These are phyloP conservation scores for Paramyrothecium sp. DNA, from an alignment of 2,329 filamentous ascomycete species.

Conservation along the genomic window DNA sequence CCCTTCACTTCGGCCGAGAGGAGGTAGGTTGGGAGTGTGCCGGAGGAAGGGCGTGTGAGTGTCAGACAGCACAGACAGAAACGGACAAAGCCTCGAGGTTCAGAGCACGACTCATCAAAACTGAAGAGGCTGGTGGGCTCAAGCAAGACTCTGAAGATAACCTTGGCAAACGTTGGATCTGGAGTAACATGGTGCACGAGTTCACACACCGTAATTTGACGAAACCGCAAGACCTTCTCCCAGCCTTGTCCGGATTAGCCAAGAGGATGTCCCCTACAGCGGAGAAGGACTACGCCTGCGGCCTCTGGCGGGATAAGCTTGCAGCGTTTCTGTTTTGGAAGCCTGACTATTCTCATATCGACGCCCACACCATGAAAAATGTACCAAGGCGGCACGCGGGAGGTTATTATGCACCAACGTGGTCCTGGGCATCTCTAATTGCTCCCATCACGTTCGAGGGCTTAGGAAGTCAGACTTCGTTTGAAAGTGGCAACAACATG, in stretches of 20 bases:
- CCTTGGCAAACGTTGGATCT: neutral
- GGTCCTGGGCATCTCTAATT: slow-evolving; percentile 3
- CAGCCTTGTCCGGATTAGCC: neutral
- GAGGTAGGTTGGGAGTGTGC: neutral
- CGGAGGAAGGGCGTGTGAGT: neutral
- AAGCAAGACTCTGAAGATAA: neutral
- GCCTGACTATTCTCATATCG: neutral
- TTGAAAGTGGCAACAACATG: neutral
- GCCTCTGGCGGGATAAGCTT: neutral
- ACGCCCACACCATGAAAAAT: neutral
- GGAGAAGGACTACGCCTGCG: neutral
- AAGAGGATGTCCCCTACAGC: neutral
- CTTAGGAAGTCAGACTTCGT: neutral
- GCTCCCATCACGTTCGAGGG: neutral
- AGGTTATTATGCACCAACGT: neutral
- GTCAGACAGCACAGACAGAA: neutral
- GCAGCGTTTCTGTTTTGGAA: neutral
- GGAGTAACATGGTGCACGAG: neutral
- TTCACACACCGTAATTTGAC: neutral
- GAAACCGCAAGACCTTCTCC: neutral
- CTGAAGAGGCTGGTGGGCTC: too few species aligned
- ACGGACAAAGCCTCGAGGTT: neutral
- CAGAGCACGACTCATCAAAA: neutral
- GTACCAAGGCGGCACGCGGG: neutral
- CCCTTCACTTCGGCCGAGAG: neutral